phyloP scores from a whole-genome alignment of 257 asterid species.

The Cynanchum wilfordii region DNA sequence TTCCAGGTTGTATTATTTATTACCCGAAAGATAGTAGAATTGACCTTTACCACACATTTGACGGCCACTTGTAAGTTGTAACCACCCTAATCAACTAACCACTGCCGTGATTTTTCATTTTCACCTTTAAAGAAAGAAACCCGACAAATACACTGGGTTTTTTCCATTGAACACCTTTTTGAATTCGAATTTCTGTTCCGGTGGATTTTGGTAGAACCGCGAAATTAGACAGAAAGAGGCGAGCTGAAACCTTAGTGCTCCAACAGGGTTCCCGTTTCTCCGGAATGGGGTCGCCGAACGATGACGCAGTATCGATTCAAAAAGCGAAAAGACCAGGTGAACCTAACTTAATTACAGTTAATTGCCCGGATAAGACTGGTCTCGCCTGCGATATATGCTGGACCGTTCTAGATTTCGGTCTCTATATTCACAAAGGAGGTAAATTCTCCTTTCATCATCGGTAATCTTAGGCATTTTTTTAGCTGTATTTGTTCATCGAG shows the following conservation, averaged over 20 bases:
- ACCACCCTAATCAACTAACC: constrained; percentile 12
- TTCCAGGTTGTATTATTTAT: not conserved
- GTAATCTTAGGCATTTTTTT: not conserved
- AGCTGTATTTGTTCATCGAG: not conserved
- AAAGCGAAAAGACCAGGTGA: constrained; percentile 57
- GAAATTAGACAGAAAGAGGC: too few species aligned
- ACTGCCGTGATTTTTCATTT: not conserved
- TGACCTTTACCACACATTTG: not conserved
- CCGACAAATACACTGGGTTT: not conserved
- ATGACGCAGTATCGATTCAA: constrained; percentile 64
- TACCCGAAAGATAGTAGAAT: not conserved
- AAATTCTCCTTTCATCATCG: not conserved
- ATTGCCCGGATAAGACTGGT: constrained; percentile 63
- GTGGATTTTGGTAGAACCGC: not conserved
- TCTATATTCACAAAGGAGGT: constrained; percentile 62
- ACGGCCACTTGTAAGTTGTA: constrained; percentile 24
- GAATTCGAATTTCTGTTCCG: not conserved
- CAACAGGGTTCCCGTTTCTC: not conserved
- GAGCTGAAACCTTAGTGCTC: not conserved
- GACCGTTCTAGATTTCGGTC: constrained; percentile 59
- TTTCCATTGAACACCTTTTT: not conserved
- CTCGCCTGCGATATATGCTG: constrained; percentile 70
- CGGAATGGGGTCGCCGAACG: constrained; percentile 40
- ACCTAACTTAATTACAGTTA: constrained; percentile 58
- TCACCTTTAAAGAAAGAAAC: not conserved